Evolutionary conservation across 371 early-diverging fungal species (phyloP), one percentile per base, ranked within the genome.

Genomic region (Capillidium heterosporum): DNA sequence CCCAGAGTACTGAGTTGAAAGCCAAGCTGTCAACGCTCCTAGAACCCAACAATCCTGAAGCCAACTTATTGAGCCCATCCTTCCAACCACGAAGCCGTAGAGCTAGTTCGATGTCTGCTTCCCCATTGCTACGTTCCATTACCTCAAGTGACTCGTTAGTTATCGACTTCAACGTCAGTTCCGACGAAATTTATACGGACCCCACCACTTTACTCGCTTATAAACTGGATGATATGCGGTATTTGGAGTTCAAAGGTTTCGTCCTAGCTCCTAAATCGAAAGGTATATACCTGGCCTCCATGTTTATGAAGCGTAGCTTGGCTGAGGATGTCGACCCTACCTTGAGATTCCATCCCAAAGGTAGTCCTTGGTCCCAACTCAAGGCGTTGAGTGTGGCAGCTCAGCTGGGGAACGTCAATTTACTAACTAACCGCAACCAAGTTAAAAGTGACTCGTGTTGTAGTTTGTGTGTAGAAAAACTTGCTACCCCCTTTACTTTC

Each of bases 271-370:
- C 53, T 19, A 3, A n/a, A 21, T 15, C 31, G 10, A 53, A 53
- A 19, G 53, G 53, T 3, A 32, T 53, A 35, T 53, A 53, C 19
- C 26, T 53, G 17, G 31, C 53, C 4, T 53, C 53, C 8, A 53
- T 35, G 24, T 53, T 53, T 35, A 53, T 53, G 53, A 53, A 53
- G 32, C 53, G 53, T 15, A 5, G 23, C 19, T 35, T 53, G 24
- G n/a, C 13, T 53, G 53, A 53, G 19, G 53, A 53, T 15, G 53
- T 53, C 39, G 53, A 53, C 39, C n/a, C 53, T 11, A 40, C 53
- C 3, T 31, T 53, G 39, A 31, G 53, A 13, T 53, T 53, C 39
- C 39, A 53, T 19, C n/a, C 35, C 17, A 15, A 15, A 1, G n/a
- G 31, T 4, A 11, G n/a, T 35, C 39, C 39, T 21, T 53, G 53